Percentiles rank a stretch among this genome's conserved stretches.
Evolutionary conservation across 108 stramenopile genomes (phyloP).

Genomic region (Nannochloropsis gaditana): DNA sequence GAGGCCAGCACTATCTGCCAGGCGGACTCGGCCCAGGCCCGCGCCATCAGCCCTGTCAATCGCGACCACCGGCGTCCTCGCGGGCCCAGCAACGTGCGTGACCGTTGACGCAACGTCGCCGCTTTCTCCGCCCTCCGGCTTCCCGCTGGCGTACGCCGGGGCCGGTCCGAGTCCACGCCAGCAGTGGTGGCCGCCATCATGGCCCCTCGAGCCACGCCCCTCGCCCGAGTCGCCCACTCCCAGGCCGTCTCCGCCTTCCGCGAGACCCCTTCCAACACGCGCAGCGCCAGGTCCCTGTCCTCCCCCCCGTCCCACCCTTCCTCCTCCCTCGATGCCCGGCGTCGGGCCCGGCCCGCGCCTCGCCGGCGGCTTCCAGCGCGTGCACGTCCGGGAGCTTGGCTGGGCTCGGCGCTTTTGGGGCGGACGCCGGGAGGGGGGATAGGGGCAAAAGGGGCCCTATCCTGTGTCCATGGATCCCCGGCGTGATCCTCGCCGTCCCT

Average conservation of each 20-base stretch:
- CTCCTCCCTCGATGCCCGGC: no score
- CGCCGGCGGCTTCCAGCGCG: no score
- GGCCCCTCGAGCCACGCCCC: background rate
- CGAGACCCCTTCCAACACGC: background rate
- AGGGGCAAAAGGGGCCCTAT: no score
- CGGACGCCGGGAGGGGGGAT: no score
- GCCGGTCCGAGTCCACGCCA: background rate
- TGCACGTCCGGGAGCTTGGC: no score
- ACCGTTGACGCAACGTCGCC: background rate
- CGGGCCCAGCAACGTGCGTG: background rate
- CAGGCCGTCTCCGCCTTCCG: background rate
- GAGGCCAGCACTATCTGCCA: conserved; percentile 5
- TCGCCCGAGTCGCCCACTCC: background rate
- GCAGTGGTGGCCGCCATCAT: background rate
- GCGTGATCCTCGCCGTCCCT: no score
- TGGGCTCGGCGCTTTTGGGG: no score
- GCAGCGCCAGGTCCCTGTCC: background rate
- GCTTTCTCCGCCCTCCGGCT: background rate
- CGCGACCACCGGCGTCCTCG: background rate
- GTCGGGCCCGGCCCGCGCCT: no score
- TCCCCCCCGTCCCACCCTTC: background rate
- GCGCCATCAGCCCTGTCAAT: background rate
- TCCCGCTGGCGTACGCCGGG: background rate
- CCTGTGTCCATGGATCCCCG: no score
- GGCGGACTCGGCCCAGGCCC: background rate